These are phyloP conservation scores for Wickerhamomyces strasburgensis DNA, from an alignment of 805 yeast genomes.

Conservation along the genomic window DNA sequence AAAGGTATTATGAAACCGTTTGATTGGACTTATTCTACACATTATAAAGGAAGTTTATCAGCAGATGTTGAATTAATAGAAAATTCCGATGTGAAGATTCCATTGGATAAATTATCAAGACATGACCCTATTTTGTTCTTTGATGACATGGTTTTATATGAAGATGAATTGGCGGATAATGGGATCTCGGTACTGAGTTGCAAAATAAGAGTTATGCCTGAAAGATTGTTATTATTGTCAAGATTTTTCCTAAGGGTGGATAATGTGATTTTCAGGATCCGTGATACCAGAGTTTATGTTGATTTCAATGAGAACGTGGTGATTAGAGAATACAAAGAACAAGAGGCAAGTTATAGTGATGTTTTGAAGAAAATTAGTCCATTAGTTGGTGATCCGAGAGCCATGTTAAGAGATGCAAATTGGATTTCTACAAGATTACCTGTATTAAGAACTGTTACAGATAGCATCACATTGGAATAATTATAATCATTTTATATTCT, in stretches of 20 bases:
- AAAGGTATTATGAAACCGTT: slow-evolving; percentile 70
- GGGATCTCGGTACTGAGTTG: slow-evolving; percentile 77
- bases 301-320: slow-evolving; percentile 64
- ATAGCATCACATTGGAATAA: slow-evolving; percentile 1
- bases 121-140: slow-evolving; percentile 86
- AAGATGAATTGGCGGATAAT: slow-evolving; percentile 95
- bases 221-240: slow-evolving; percentile 65
- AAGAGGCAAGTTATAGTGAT: slow-evolving; percentile 49
- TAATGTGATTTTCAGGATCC: slow-evolving; percentile 74
- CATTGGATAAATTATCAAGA: slow-evolving; percentile 59
- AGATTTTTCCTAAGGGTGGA: slow-evolving; percentile 87
- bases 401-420: slow-evolving; percentile 69
- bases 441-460: slow-evolving; percentile 26
- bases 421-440: slow-evolving; percentile 75
- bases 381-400: slow-evolving; percentile 60
- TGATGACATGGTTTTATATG: slow-evolving; percentile 84
- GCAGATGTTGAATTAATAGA: slow-evolving; percentile 19
- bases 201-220: slow-evolving; percentile 86
- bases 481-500: not conserved
- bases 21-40: slow-evolving; percentile 94
- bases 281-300: slow-evolving; percentile 80
- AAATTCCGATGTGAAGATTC: slow-evolving; percentile 42
- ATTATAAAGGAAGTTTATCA: slow-evolving; percentile 58
- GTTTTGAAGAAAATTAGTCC: slow-evolving; percentile 40
- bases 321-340: slow-evolving; percentile 72